These are phyloP conservation scores for Dioscorea cayenensis DNA, from an alignment of 116 monocot species.

Conservation along the genomic window DNA sequence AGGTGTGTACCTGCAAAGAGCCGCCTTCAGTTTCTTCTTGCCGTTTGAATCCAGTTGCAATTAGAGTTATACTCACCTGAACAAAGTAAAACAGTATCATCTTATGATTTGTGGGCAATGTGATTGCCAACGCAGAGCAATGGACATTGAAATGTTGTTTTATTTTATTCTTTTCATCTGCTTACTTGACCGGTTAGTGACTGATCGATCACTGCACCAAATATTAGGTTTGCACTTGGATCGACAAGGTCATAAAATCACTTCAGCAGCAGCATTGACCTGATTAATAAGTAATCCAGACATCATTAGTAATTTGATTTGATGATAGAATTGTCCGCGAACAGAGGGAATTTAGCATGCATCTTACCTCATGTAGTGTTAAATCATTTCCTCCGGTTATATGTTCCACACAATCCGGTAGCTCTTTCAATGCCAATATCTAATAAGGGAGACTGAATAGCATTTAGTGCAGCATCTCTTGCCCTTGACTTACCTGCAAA, in stretches of 20 bases:
- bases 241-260: constrained; percentile 93
- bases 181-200: constrained; percentile 87
- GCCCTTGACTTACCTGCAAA: constrained; percentile 80
- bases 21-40: constrained; percentile 54
- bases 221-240: constrained; percentile 91
- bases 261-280: constrained; percentile 94
- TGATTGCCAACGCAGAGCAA: too few relatives aligned
- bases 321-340: not conserved
- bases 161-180: not conserved
- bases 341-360: not conserved
- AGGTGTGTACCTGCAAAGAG: constrained; percentile 32
- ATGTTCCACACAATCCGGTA: constrained; percentile 95
- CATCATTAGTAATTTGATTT: not conserved
- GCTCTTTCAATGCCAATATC: constrained; percentile 92
- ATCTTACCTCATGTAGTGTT: constrained; percentile 70
- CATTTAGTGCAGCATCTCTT: constrained; percentile 89
- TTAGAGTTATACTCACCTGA: constrained; percentile 85
- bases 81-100: not conserved
- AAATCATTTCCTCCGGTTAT: constrained; percentile 82
- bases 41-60: constrained; percentile 90
- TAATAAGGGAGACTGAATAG: constrained; percentile 81
- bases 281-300: constrained; percentile 5
- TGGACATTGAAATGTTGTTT: too few relatives aligned
- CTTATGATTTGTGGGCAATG: too few relatives aligned
- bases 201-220: constrained; percentile 88